phyloP scores from a whole-genome alignment of 495 filamentous ascomycete genomes.

The Lasiosphaeriaceae sp. region DNA sequence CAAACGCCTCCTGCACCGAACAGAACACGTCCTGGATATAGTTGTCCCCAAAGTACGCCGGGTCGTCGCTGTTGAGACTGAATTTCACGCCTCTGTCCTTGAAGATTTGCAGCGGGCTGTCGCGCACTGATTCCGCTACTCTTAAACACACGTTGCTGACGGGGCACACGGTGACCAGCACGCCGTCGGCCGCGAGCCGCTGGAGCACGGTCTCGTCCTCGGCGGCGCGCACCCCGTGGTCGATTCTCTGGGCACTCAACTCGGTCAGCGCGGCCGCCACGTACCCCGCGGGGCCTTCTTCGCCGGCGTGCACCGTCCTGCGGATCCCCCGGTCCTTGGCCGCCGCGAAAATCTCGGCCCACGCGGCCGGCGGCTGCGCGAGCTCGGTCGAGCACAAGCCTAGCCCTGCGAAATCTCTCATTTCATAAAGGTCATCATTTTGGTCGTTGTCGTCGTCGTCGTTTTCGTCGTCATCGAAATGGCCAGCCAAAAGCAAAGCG shows the following conservation, averaged over 20 bases:
- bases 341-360: conserved; percentile 52
- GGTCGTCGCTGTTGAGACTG: conserved; percentile 73
- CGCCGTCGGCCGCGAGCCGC: conserved; percentile 50
- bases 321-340: conserved; percentile 50
- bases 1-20: conserved; percentile 68
- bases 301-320: conserved; percentile 68
- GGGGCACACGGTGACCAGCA: conserved; percentile 67
- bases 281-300: conserved; percentile 68
- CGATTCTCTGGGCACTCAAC: conserved; percentile 59
- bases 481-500: conserved; percentile 41
- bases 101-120: conserved; percentile 62
- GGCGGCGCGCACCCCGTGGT: conserved; percentile 63
- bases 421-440: too few relatives aligned
- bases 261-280: conserved; percentile 59
- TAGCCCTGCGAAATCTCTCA: conserved; percentile 51
- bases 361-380: conserved; percentile 60
- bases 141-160: conserved; percentile 66
- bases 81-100: conserved; percentile 63
- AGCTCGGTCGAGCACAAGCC: conserved; percentile 66
- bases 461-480: conserved; percentile 33
- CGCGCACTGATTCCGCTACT: conserved; percentile 51
- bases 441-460: too few relatives aligned
- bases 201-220: conserved; percentile 58
- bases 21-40: conserved; percentile 76
- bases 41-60: conserved; percentile 72